phyloP scores from a whole-genome alignment of 768 basidiomycete genomes.

The Mycena filopes region DNA sequence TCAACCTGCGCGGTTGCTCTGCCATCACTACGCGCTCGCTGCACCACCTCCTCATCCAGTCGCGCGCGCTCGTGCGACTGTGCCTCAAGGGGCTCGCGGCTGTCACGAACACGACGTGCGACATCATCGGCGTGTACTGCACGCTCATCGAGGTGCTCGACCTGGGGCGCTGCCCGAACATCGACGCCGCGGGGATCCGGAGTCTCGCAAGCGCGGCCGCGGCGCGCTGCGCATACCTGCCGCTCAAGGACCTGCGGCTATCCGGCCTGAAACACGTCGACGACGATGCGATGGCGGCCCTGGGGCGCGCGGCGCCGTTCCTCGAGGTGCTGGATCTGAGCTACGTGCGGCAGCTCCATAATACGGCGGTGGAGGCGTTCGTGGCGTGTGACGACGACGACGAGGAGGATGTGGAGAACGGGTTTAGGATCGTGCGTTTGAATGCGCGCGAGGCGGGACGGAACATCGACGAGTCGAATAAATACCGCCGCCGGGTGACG shows the following conservation, averaged over 20 bases:
- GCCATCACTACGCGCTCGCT: constrained; percentile 73
- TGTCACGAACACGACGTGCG: constrained; percentile 81
- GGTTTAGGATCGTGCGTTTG: constrained; percentile 59
- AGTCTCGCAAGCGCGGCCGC: constrained; percentile 57
- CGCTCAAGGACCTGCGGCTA: constrained; percentile 70
- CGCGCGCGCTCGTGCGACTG: constrained; percentile 66
- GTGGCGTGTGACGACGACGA: constrained; percentile 60
- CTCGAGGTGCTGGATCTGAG: constrained; percentile 87
- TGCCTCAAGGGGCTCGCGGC: constrained; percentile 74
- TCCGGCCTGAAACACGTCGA: constrained; percentile 72
- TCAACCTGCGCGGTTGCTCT: constrained; percentile 81
- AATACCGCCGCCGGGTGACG: constrained; percentile 71
- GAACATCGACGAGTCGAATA: constrained; percentile 58
- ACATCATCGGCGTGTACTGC: constrained; percentile 69
- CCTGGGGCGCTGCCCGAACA: constrained; percentile 74
- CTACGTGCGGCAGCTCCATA: constrained; percentile 76
- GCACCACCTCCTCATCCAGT: constrained; percentile 74
- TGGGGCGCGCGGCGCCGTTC: constrained; percentile 75
- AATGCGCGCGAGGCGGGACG: constrained; percentile 74
- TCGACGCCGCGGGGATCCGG: constrained; percentile 73
- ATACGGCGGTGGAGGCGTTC: constrained; percentile 80
- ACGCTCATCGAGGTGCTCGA: constrained; percentile 69
- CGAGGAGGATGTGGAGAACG: constrained; percentile 45
- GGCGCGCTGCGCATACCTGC: constrained; percentile 58
- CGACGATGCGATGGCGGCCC: constrained; percentile 68